Conservation (phyloP, 1,139 yeast genomes). For the Lodderomyces metapsilosis region DNA sequence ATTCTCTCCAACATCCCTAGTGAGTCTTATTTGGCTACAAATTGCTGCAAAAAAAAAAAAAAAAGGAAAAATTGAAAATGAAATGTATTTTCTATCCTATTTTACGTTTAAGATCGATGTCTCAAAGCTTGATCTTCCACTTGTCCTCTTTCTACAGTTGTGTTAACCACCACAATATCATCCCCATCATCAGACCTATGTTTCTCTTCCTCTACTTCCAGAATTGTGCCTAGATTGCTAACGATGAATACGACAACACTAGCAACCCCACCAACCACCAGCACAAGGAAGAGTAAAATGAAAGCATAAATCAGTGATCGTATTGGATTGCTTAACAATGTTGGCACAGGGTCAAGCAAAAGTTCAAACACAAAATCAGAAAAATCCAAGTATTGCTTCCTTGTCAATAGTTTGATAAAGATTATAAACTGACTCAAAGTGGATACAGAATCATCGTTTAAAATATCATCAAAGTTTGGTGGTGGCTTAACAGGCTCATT, state of each 20-base stretch:
- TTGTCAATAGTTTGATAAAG: conserved; percentile 21
- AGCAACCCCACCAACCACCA: conserved; percentile 41
- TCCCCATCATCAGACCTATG: conserved; percentile 10
- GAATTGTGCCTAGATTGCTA: conserved; percentile 7
- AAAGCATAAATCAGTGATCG: conserved; percentile 49
- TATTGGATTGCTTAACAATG: conserved; percentile 45
- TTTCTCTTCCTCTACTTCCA: conserved; percentile 1
- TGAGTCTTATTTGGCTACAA: background rate
- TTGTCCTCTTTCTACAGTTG: background rate
- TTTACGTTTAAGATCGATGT: background rate
- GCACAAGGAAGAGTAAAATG: conserved; percentile 35
- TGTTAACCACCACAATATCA: conserved; percentile 1
- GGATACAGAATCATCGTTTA: conserved; percentile 25
- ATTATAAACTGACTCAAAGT: conserved; percentile 19
- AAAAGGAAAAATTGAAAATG: background rate
- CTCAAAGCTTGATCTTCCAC: background rate
- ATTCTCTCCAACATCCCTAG: too few relatives aligned
- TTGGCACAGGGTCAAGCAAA: conserved; percentile 39
- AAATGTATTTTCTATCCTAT: too few relatives aligned
- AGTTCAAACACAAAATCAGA: conserved; percentile 37
- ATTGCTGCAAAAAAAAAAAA: conserved; percentile 1
- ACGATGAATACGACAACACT: conserved; percentile 31
- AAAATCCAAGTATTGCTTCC: conserved; percentile 25
- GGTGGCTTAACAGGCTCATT: conserved; percentile 45
- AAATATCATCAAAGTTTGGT: conserved; percentile 34